Evolutionary conservation across 129 eudicot genomes (phyloP), one percentile per base, ranked within the genome.

Genomic region (Ambrosia trifida): DNA sequence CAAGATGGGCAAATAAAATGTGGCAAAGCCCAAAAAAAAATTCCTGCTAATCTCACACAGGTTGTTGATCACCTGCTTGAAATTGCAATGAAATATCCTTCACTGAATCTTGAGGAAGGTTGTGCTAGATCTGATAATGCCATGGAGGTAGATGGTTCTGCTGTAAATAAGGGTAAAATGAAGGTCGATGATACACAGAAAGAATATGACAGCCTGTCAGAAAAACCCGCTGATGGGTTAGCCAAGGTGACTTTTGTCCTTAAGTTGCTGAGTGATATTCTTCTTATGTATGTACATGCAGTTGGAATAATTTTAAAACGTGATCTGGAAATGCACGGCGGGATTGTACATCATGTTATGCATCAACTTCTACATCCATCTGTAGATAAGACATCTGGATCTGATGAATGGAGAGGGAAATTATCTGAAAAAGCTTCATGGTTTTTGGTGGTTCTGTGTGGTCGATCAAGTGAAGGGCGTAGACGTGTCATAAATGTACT

Each of bases 391-490:
- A 65, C 83, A 68, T 81, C 88, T 70, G 96, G 87, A 52, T 80
- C 85, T 30, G 91, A 86, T 80, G 99, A 84, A 72, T 87, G 96
- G 94, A 84, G 87, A 76, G 87, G 75, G 30, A 94, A 94, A 72
- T 89, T 94, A 65, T 89, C 95, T 62, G 97, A 94, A 73, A 94
- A 94, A 72, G 98, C 97, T 83, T 87, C 96, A 35, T 94, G 90
- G 96, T 94, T 89, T 78, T 78, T 94, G 83, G 97, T 90, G 79
- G 97, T 94, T 69, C 78, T 94, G 80, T 86, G 97, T 71, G 96
- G 98, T 44, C 92, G 98, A 19, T 94, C 98, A 66, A 82, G 93
- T 65, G 98, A 94, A 83, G 98, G 98, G 70, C 95, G 97, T 51
- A 83, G 86, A 62, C 89, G 98, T 70, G 97, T 94, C 40, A 83